Percentiles rank a stretch among this genome's conserved stretches.
Evolutionary conservation across 129 eudicot genomes (phyloP).

Genomic region (Flaveria sonorensis): DNA sequence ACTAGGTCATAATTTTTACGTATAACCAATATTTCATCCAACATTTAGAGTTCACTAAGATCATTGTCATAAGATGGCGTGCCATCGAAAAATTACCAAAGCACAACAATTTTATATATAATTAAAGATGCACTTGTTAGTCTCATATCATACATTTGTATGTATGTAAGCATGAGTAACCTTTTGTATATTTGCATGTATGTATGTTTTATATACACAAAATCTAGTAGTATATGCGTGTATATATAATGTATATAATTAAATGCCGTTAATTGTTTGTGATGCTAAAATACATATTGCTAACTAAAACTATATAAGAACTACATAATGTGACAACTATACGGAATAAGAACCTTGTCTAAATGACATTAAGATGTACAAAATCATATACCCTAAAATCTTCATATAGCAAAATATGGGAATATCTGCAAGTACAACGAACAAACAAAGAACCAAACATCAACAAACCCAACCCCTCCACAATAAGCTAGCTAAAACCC

Average conservation of each 20-base stretch:
- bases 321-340: background rate
- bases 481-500: slow-evolving; percentile 24
- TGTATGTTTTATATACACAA: background rate
- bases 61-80: background rate
- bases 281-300: background rate
- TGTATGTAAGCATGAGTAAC: background rate
- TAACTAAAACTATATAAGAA: background rate
- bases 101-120: background rate
- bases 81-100: background rate
- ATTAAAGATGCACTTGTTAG: slow-evolving; percentile 2
- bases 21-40: background rate
- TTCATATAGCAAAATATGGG: slow-evolving; percentile 31
- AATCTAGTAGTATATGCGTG: no score
- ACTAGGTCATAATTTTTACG: no score
- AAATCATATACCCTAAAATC: slow-evolving; percentile 36
- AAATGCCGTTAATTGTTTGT: background rate
- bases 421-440: slow-evolving; percentile 40
- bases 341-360: background rate
- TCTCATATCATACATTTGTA: background rate
- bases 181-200: background rate
- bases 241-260: no score
- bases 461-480: slow-evolving; percentile 33
- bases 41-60: background rate
- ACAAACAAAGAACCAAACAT: slow-evolving; percentile 41
- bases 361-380: slow-evolving; percentile 30